Base-by-base conservation (phyloP, 2,329 filamentous ascomycete genomes). In the Teratosphaeria gauchensis region DNA sequence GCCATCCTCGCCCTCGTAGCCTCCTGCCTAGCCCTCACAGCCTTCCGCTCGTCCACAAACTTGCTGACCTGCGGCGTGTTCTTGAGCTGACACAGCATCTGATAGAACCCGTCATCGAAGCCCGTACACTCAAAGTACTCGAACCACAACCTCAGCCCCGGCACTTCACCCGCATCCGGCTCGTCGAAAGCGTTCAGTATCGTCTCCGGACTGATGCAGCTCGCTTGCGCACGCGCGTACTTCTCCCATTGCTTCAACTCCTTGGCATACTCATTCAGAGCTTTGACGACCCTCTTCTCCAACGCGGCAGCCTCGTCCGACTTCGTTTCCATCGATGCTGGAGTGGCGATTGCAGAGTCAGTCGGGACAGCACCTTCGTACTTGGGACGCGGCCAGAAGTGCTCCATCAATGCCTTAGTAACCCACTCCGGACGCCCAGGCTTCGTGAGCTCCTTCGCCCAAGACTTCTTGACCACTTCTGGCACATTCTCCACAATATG, bases 61-160 rank as follows among this genome's bases (percentile, higher is more conserved):
- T 2, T 19, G 16, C 52, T 21, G 21, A 53, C 32, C 52, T 24
- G 19, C 52, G 28, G 28, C 38, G 51, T 19, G n/a, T 30, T 19
- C 55, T 64, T 67, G 19, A 64, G 21, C 4, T 57, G 58, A 21
- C 74, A 71, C 7, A 79, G 68, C 64, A 72, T 66, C 4, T 73
- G 64, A 61, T 78, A 78, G 66, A 79, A 76, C 2, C 69, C 69
- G 11, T 61, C 56, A 53, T 76, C 74, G 66, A 72, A 79, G 14
- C 68, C 67, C 2, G 74, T 68, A 58, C 76, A 79, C 64, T 77
- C 63, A 31, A 79, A 67, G 55, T 79, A 79, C 66, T 79, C 76
- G 74, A 74, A 78, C 73, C 73, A 77, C 28, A 79, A 70, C 19
- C 77, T 69, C 8, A 79, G 66, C 5, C 75, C 76, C 0, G 72